Evolutionary conservation across 495 filamentous ascomycete species (phyloP), one percentile per base, ranked within the genome.

Genomic region (Letharia columbiana): DNA sequence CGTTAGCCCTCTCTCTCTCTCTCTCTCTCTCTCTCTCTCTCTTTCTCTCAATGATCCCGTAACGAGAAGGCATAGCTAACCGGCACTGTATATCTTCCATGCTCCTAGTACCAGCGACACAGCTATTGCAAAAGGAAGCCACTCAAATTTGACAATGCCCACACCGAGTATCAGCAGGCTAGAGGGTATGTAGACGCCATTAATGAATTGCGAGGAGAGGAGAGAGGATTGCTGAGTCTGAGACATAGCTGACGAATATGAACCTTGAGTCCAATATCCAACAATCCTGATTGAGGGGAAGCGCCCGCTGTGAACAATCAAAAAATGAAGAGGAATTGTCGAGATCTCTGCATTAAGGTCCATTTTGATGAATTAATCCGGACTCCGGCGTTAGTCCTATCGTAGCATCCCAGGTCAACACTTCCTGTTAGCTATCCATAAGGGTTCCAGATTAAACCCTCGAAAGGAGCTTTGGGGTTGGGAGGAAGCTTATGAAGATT

Each of bases 181-280:
- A n/a, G 88, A 87, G 64, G 93, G 93, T 70, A 96, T 87, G 74
- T 94, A 91, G 70, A 93, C 84, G 69, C 88, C 88, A 73, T 88
- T 85, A 71, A 94, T 73, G 69, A 80, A 82, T 70, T 84, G 80
- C 62, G 78, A 69, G 60, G 83, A 80, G 42, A 82, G 67, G 41
- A 74, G 70, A 60, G 79, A 79, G 33, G 68, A 62, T 28, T 72
- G 68, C 42, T 71, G 65, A 42, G 69, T 60, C n/a, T 69, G 67
- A n/a, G 75, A 68, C 71, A 75, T 71, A 20, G 42, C 58, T 41
- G 37, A 31, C 37, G 8, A 10, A 41, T 20, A 4, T 4, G n/a
- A 10, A 11, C 1, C 37, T 40, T 42, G n/a, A 11, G 18, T 44
- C 18, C 5, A 31, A 15, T 4, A 35, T 12, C 23, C 49, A 52